Conservation (phyloP, 1,139 yeast genomes). For the Zygoascus hellenicus region DNA sequence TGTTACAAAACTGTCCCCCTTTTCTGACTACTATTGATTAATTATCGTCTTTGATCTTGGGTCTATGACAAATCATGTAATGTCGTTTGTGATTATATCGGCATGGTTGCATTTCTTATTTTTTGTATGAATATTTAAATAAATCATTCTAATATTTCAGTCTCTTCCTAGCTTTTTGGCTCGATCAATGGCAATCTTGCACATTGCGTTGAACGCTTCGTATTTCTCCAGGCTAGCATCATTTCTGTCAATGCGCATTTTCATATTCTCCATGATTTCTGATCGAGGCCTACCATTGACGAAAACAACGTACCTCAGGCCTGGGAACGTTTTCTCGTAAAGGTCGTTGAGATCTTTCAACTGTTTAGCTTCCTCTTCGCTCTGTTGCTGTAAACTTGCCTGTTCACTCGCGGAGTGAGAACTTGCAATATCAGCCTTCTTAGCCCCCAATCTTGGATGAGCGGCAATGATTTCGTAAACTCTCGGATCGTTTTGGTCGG, state of each 20-base stretch:
- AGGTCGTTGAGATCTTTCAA: conserved; percentile 49
- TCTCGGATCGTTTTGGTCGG: conserved; percentile 25
- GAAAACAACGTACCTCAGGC: conserved; percentile 82
- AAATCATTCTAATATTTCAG: conserved; percentile 3
- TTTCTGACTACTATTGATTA: too few species aligned
- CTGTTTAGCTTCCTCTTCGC: conserved; percentile 43
- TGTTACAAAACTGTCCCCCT: too few species aligned
- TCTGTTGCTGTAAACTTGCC: conserved; percentile 46
- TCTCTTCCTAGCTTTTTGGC: conserved; percentile 34
- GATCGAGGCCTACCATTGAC: conserved; percentile 75
- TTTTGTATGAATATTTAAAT: conserved; percentile 4
- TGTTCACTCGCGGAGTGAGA: conserved; percentile 70
- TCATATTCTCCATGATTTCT: conserved; percentile 63
- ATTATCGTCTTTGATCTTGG: too few species aligned
- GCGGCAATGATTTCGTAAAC: conserved; percentile 50
- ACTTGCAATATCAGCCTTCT: conserved; percentile 45
- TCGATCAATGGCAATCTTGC: conserved; percentile 82
- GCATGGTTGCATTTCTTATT: background rate
- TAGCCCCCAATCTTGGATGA: conserved; percentile 81
- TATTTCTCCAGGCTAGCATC: conserved; percentile 50
- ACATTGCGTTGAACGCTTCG: conserved; percentile 79
- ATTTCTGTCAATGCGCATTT: conserved; percentile 48
- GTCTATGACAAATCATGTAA: too few species aligned
- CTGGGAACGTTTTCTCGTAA: conserved; percentile 72
- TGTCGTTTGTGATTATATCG: too few species aligned